Base-by-base conservation (phyloP, 768 basidiomycete species). In the Floccularia luteovirens region DNA sequence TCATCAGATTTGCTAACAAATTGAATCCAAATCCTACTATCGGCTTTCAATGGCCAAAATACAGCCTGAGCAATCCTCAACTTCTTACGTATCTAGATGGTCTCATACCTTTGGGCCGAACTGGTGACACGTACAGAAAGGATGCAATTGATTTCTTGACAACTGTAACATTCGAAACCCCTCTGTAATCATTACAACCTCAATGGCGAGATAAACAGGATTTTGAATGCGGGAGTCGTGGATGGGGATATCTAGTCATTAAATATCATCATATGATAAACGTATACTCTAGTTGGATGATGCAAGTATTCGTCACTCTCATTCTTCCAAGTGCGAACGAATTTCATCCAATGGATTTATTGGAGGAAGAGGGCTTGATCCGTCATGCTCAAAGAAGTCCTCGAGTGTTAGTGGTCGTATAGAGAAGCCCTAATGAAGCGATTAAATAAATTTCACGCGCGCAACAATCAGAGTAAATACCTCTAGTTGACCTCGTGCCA, bases 321-420 rank as follows among this genome's bases (percentile, higher is more conserved):
- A 34, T 39, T 44, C 39, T 10, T 42, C 50, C 33, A 57, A 38
- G 32, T 50, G 49, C 31, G 49, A 52, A 25, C 44, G 49, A 40
- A 46, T 52, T 22, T 55, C 59, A 38, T 43, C 42, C 12, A 43
- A 48, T 7, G n/a, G 41, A 13, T 56, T 46, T 10, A 42, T 41
- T 20, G 61, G 54, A 7, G 66, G 66, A 21, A 68, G 41, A 17
- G 57, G 54, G 37, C 56, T 64, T 43, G 63, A 59, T 8, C 61
- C 69, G 38, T 70, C 69, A n/a, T 51, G 46, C 1, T 53, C 55
- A 39, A 66, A 65, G 59, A 94, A 93, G 56, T 94, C 91, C 10
- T 66, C 63, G 22, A 90, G 40, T 2, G 66, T 66, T 33, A 93
- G 60, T 5, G 87, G 81, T 36, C 91, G 81, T 39, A 91, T 66